A percentile compares a stretch with the other conserved stretches of the same genome.
Evolutionary conservation across 2,329 filamentous ascomycete species (phyloP).

Genomic region (Penicillium sp.): DNA sequence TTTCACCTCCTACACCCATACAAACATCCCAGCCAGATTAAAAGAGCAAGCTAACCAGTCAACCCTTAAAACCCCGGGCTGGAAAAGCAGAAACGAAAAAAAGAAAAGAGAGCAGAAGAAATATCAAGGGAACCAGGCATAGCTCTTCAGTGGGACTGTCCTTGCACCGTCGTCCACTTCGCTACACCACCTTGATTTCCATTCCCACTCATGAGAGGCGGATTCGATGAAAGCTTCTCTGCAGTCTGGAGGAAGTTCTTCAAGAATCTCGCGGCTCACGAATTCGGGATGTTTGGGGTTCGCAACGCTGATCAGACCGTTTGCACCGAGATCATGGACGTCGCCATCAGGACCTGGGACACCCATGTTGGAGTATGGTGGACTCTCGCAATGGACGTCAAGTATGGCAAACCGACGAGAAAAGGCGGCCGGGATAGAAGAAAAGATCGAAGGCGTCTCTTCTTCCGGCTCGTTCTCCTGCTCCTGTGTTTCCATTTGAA

Average conservation of each 20-base stretch:
- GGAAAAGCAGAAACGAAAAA: not conserved
- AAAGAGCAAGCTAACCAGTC: slow-evolving; percentile 2
- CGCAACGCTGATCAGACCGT: slow-evolving; percentile 45
- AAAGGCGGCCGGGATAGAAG: slow-evolving; percentile 60
- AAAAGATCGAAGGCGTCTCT: slow-evolving; percentile 52
- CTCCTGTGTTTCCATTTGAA: slow-evolving; percentile 10
- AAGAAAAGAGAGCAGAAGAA: slow-evolving; percentile 17
- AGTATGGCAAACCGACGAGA: slow-evolving; percentile 67
- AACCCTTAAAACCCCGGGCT: not conserved
- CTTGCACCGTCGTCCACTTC: slow-evolving; percentile 63
- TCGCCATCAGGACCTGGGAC: slow-evolving; percentile 58
- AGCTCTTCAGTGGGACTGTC: slow-evolving; percentile 41
- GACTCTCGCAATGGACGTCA: slow-evolving; percentile 64
- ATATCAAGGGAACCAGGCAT: slow-evolving; percentile 45
- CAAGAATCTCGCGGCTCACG: slow-evolving; percentile 46
- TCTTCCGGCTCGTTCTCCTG: slow-evolving; percentile 22
- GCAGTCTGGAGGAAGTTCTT: slow-evolving; percentile 58
- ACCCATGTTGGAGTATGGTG: slow-evolving; percentile 62
- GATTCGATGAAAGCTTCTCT: slow-evolving; percentile 73
- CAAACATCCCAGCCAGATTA: not conserved
- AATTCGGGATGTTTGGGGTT: slow-evolving; percentile 43
- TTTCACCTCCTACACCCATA: slow-evolving; percentile 13
- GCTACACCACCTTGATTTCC: slow-evolving; percentile 75
- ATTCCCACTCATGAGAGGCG: slow-evolving; percentile 66
- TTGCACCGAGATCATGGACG: slow-evolving; percentile 46